A percentile compares a stretch with the other conserved stretches of the same genome.
These are phyloP conservation scores for Eucalyptus regnans DNA, from an alignment of 345 rosid species.

Conservation along the genomic window DNA sequence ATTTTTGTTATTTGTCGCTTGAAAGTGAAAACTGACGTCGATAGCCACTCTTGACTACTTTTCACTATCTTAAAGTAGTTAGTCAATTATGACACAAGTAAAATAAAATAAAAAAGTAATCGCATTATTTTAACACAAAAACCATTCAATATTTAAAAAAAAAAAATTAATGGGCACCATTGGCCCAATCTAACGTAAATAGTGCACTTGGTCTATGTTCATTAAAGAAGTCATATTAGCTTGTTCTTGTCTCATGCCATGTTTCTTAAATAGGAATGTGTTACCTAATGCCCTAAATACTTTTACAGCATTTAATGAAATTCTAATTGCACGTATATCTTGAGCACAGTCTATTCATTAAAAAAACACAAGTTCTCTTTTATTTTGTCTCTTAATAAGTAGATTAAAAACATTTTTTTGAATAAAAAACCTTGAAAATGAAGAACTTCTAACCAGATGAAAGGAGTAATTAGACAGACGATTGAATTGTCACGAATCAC, in stretches of 20 bases:
- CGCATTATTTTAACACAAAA: background rate
- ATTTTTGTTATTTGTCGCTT: background rate
- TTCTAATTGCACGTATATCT: background rate
- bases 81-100: accelerated
- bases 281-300: background rate
- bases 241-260: background rate
- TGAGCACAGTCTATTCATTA: background rate
- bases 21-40: background rate
- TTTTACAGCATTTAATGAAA: background rate
- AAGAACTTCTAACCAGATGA: background rate
- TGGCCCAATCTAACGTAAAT: background rate
- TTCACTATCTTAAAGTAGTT: background rate
- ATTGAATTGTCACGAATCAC: background rate
- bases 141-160: background rate
- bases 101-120: background rate
- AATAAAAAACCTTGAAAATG: background rate
- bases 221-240: too few species aligned
- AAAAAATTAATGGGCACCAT: background rate
- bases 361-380: background rate
- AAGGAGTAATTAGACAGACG: background rate
- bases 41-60: background rate
- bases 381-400: background rate
- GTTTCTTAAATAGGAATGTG: background rate
- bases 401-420: background rate
- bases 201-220: background rate